Evolutionary conservation across 257 asterid genomes (phyloP).

Genomic region (Verbena officinalis): DNA sequence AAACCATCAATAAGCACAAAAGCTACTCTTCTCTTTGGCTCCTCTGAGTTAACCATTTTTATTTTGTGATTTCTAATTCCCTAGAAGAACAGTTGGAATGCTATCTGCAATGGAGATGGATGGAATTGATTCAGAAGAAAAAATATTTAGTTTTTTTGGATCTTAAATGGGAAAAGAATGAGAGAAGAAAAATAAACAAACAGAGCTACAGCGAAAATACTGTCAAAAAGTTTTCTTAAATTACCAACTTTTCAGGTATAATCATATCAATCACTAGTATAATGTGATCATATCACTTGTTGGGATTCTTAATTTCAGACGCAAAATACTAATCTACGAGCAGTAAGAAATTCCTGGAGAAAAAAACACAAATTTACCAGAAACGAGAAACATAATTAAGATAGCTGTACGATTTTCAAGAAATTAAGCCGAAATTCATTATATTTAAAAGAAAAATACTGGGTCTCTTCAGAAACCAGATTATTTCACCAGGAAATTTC

Average conservation of each 20-base stretch:
- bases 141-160: too few species aligned
- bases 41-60: conserved; percentile 60
- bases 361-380: not conserved
- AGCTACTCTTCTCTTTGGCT: conserved; percentile 85
- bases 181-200: too few species aligned
- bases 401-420: not conserved
- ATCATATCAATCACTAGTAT: not conserved
- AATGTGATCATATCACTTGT: conserved; percentile 1
- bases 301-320: not conserved
- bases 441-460: too few species aligned
- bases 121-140: not conserved
- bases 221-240: not conserved
- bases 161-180: too few species aligned
- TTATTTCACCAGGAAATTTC: not conserved
- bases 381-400: conserved; percentile 3
- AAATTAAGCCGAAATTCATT: not conserved
- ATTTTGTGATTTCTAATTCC: not conserved
- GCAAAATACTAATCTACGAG: not conserved
- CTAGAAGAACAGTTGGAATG: not conserved
- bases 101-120: conserved; percentile 16
- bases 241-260: not conserved
- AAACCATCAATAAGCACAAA: conserved; percentile 88
- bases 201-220: not conserved
- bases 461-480: not conserved
- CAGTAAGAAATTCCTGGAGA: not conserved